These are phyloP conservation scores for Solioccasus polychromus DNA, from an alignment of 768 basidiomycete species.

Conservation along the genomic window DNA sequence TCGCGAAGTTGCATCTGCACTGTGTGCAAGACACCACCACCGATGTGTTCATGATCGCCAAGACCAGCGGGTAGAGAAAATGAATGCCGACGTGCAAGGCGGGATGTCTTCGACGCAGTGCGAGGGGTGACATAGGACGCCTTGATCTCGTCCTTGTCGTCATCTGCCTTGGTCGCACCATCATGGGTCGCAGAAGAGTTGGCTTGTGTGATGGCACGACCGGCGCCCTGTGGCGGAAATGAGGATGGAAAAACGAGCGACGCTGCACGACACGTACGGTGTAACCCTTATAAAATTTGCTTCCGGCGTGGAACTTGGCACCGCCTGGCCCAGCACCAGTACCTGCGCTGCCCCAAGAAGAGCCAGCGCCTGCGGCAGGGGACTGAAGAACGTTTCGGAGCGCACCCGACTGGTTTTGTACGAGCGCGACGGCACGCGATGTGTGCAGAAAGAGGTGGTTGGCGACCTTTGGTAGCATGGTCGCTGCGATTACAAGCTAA, in stretches of 20 bases:
- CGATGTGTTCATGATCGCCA: constrained; percentile 35
- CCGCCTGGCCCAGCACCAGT: constrained; percentile 60
- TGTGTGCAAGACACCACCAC: constrained; percentile 54
- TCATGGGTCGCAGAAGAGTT: constrained; percentile 60
- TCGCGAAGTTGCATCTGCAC: constrained; percentile 64
- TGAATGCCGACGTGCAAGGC: constrained; percentile 59
- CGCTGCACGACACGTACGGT: constrained; percentile 43
- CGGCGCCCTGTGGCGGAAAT: constrained; percentile 51
- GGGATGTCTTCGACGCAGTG: constrained; percentile 33
- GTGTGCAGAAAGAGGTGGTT: constrained; percentile 76
- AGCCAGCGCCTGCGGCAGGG: constrained; percentile 42
- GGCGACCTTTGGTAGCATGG: constrained; percentile 82
- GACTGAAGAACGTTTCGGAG: constrained; percentile 76
- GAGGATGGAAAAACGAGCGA: constrained; percentile 1
- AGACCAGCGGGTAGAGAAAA: constrained; percentile 47
- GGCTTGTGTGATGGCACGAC: constrained; percentile 71
- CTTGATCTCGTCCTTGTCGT: constrained; percentile 56
- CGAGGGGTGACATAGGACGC: constrained; percentile 31
- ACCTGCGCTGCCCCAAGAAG: constrained; percentile 54
- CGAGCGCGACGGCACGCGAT: constrained; percentile 70
- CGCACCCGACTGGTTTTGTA: constrained; percentile 67
- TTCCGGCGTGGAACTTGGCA: constrained; percentile 68
- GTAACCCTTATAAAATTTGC: constrained; percentile 67
- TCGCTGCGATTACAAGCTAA: constrained; percentile 7
- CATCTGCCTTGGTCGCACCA: constrained; percentile 41